phyloP scores from a whole-genome alignment of 805 yeast species.

The Candida railenensis region DNA sequence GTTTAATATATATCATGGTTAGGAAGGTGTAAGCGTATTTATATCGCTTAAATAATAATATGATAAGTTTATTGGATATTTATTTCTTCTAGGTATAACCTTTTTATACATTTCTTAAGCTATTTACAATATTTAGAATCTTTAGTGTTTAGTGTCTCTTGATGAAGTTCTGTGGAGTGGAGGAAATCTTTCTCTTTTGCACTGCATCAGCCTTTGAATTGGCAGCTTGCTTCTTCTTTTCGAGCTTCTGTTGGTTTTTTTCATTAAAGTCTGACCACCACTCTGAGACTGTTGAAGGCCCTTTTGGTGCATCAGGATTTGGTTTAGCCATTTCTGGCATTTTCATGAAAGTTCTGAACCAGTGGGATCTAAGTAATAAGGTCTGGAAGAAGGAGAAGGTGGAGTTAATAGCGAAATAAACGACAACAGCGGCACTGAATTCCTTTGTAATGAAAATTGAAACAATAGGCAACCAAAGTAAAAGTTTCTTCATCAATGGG shows the following conservation, averaged over 20 bases:
- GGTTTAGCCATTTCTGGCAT: constrained; percentile 53
- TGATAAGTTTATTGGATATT: too few relatives aligned
- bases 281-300: constrained; percentile 26
- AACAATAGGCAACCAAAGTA: constrained; percentile 72
- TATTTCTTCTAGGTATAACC: background rate
- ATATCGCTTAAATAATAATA: too few relatives aligned
- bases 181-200: constrained; percentile 30
- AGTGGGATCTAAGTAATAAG: constrained; percentile 54
- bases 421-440: constrained; percentile 79
- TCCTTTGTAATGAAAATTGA: constrained; percentile 89
- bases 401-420: constrained; percentile 84
- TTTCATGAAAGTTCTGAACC: constrained; percentile 55
- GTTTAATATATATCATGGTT: background rate
- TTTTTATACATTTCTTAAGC: background rate
- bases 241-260: constrained; percentile 30
- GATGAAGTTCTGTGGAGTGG: constrained; percentile 27
- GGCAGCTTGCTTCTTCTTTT: constrained; percentile 32
- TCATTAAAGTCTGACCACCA: constrained; percentile 35
- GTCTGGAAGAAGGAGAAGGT: constrained; percentile 73
- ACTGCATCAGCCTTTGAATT: constrained; percentile 37
- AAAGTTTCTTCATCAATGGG: constrained; percentile 59
- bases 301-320: constrained; percentile 19
- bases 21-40: too few relatives aligned
- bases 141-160: constrained; percentile 32
- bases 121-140: background rate